phyloP scores from a whole-genome alignment of 2,329 filamentous ascomycete genomes.

The Trichoderma atrobrunneum region DNA sequence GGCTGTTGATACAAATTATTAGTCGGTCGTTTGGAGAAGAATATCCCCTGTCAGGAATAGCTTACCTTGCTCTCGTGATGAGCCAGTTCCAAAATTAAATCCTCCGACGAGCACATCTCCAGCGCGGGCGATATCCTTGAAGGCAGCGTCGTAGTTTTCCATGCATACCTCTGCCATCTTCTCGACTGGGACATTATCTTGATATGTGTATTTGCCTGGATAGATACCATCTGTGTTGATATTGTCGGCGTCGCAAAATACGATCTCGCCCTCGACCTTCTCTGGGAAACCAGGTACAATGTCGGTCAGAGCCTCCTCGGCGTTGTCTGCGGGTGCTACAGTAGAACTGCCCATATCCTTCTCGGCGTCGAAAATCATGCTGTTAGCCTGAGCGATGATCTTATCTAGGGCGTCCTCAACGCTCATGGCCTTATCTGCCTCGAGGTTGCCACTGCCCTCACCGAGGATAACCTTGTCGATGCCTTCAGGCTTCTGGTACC shows the following conservation, averaged over 20 bases:
- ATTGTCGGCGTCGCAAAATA: conserved; percentile 63
- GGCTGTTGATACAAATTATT: neutral
- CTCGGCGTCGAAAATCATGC: conserved; percentile 22
- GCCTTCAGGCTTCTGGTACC: conserved; percentile 70
- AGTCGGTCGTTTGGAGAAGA: neutral
- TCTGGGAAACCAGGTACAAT: conserved; percentile 85
- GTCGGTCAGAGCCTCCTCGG: conserved; percentile 35
- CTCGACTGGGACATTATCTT: conserved; percentile 59
- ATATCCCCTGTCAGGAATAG: neutral
- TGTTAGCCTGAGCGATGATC: conserved; percentile 57
- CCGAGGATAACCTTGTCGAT: conserved; percentile 66
- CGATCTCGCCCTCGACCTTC: conserved; percentile 77
- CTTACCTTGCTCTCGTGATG: neutral
- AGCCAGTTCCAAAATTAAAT: conserved; percentile 46
- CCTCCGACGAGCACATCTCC: conserved; percentile 74
- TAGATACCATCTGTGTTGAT: conserved; percentile 94
- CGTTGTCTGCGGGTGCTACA: neutral
- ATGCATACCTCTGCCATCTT: conserved; percentile 89
- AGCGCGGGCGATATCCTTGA: conserved; percentile 58
- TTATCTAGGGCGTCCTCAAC: conserved; percentile 70
- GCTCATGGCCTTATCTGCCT: conserved; percentile 62
- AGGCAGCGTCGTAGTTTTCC: conserved; percentile 84
- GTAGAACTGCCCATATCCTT: neutral
- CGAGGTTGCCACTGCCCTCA: conserved; percentile 66
- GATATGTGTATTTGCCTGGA: conserved; percentile 87